Percentiles rank a stretch among this genome's conserved stretches.
Evolutionary conservation across 2,329 filamentous ascomycete genomes (phyloP).

Genomic region (Aspergillus quadrilineatus): DNA sequence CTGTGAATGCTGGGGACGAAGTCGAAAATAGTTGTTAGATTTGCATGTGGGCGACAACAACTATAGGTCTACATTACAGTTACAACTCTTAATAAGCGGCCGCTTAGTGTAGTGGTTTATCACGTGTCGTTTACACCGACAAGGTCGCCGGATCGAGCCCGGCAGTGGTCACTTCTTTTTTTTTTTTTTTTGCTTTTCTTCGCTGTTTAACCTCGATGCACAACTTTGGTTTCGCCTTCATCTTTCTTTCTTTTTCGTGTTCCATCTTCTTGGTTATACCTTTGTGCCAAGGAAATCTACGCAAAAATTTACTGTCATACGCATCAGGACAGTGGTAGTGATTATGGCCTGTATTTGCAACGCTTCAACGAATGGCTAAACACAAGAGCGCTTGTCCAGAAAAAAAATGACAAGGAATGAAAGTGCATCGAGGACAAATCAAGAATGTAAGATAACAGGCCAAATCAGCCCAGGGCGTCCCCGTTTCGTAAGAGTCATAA

Average conservation of each 20-base stretch:
- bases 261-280: too few relatives aligned
- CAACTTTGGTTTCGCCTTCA: not conserved
- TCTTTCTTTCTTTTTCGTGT: not conserved
- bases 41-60: too few relatives aligned
- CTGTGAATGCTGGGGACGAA: too few relatives aligned
- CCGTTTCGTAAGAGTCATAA: conserved; percentile 26
- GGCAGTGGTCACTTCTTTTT: conserved; percentile 12
- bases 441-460: conserved; percentile 7
- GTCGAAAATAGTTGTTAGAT: too few relatives aligned
- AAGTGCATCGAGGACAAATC: not conserved
- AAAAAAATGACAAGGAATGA: conserved; percentile 1
- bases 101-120: conserved; percentile 18
- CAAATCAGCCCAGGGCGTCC: conserved; percentile 8
- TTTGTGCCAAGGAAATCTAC: too few relatives aligned
- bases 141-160: conserved; percentile 35
- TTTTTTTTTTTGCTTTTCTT: not conserved
- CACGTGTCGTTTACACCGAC: conserved; percentile 40
- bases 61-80: not conserved
- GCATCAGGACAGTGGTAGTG: not conserved
- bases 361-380: not conserved
- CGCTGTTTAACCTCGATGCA: not conserved
- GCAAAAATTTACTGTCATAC: not conserved
- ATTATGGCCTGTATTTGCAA: not conserved
- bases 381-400: not conserved
- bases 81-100: not conserved